Percentiles rank a stretch among this genome's conserved stretches.
phyloP scores from a whole-genome alignment of 2,329 filamentous ascomycete species.

The Xylariaceae sp. region DNA sequence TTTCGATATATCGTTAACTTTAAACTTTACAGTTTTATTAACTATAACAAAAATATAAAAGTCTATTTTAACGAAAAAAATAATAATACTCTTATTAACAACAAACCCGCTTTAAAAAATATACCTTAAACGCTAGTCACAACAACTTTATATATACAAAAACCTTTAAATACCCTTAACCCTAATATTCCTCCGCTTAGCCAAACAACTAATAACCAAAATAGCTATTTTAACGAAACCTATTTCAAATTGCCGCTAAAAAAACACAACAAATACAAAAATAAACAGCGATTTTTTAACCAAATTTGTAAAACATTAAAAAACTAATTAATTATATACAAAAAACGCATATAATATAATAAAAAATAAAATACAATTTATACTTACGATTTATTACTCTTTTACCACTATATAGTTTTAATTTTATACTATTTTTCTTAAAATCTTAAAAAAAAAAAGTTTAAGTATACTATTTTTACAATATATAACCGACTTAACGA shows the following conservation, averaged over 20 bases:
- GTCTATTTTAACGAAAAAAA: background rate
- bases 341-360: background rate
- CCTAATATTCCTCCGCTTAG: too few species aligned
- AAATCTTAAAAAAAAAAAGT: background rate
- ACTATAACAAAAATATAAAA: too few species aligned
- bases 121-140: too few species aligned
- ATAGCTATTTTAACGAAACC: background rate
- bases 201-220: background rate
- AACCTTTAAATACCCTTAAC: too few species aligned
- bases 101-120: too few species aligned
- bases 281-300: background rate
- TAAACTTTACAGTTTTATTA: background rate
- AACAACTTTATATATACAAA: too few species aligned
- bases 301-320: background rate
- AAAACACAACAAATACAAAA: background rate
- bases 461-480: background rate
- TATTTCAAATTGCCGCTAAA: background rate
- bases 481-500: background rate
- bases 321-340: too few species aligned
- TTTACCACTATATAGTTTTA: background rate
- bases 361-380: too few species aligned
- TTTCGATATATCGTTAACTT: too few species aligned
- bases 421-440: background rate
- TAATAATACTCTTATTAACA: too few species aligned
- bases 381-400: too few species aligned